These are phyloP conservation scores for Trichoderma asperelloides DNA, from an alignment of 495 filamentous ascomycete species.

Conservation along the genomic window DNA sequence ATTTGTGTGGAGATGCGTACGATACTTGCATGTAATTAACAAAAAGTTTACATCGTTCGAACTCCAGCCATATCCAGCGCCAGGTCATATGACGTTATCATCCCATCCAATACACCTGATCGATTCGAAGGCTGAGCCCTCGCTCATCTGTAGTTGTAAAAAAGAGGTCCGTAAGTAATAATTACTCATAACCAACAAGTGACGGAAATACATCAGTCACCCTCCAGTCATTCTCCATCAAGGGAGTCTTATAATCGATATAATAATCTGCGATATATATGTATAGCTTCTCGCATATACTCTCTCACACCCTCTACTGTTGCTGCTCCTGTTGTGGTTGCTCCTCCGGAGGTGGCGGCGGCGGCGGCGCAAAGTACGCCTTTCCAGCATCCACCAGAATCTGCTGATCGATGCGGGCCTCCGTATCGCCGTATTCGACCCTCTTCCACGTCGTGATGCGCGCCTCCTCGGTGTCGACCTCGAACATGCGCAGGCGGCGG, in stretches of 20 bases:
- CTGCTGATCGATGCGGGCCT: conserved; percentile 68
- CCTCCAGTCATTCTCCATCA: background rate
- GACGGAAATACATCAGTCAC: background rate
- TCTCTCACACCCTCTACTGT: background rate
- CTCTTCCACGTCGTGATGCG: conserved; percentile 87
- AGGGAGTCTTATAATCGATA: too few species aligned
- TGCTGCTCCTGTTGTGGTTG: background rate
- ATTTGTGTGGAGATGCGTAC: background rate
- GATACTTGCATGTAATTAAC: background rate
- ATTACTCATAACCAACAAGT: background rate
- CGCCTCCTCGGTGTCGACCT: conserved; percentile 83
- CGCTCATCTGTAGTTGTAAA: too few species aligned
- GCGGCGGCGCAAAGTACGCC: conserved; percentile 34
- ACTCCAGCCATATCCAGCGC: background rate
- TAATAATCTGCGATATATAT: background rate
- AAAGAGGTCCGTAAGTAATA: too few species aligned
- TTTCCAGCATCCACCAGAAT: conserved; percentile 77
- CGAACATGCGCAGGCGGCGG: conserved; percentile 77
- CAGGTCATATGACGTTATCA: background rate
- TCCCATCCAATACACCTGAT: too few species aligned
- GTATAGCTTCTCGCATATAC: background rate
- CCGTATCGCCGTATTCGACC: conserved; percentile 66
- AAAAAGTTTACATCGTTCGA: background rate
- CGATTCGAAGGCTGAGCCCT: too few species aligned
- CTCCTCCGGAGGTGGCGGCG: background rate